Evolutionary conservation across 2,329 filamentous ascomycete species (phyloP).

Genomic region (Clarireedia homoeocarpa): DNA sequence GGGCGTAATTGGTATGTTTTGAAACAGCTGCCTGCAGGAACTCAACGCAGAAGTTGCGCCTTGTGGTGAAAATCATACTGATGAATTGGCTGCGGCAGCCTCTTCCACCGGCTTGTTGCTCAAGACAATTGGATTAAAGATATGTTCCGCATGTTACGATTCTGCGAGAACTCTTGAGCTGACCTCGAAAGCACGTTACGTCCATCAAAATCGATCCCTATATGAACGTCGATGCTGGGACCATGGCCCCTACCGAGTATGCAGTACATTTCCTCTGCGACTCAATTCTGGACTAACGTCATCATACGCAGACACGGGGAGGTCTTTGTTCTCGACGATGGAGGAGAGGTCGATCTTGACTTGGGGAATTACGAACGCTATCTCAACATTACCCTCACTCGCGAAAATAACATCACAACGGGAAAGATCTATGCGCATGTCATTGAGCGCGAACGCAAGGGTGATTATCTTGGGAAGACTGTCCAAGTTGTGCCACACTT

Average conservation of each 20-base stretch:
- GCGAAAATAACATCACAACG: conserved; percentile 94
- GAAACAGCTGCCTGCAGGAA: background rate
- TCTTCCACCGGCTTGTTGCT: conserved; percentile 67
- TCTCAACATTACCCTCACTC: conserved; percentile 68
- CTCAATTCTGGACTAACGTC: conserved; percentile 26
- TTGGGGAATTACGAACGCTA: conserved; percentile 75
- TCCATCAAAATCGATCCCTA: conserved; percentile 67
- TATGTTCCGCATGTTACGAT: conserved; percentile 37
- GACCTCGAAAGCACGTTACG: conserved; percentile 42
- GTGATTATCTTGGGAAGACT: conserved; percentile 72
- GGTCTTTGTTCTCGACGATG: conserved; percentile 79
- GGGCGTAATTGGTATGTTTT: conserved; percentile 55
- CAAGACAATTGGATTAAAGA: conserved; percentile 73
- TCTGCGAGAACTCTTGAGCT: conserved; percentile 18
- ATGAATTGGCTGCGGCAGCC: conserved; percentile 35
- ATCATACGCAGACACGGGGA: conserved; percentile 62
- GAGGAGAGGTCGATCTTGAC: conserved; percentile 69
- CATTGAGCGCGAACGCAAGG: conserved; percentile 59
- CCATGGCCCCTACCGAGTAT: conserved; percentile 52
- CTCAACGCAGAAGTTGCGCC: background rate
- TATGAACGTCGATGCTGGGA: conserved; percentile 69
- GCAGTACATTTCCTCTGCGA: conserved; percentile 14
- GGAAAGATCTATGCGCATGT: conserved; percentile 93
- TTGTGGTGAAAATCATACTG: background rate
- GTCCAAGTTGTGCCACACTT: conserved; percentile 91